Evolutionary conservation across 176 grass and related monocot genomes (phyloP), one percentile per base, ranked within the genome.

Genomic region (Bolboschoenus planiculmis): DNA sequence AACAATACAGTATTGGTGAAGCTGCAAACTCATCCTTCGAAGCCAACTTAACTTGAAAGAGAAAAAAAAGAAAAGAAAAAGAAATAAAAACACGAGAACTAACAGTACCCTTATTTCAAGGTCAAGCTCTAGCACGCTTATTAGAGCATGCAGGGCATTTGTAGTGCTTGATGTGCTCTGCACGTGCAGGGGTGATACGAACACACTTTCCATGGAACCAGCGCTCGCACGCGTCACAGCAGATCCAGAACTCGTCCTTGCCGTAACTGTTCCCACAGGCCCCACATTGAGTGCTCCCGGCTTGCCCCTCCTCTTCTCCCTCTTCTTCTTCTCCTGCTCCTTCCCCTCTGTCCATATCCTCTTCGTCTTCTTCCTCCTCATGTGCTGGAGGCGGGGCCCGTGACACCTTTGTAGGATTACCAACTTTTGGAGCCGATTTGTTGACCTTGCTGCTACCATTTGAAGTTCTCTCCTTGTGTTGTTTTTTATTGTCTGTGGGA

Each of bases 121-220:
- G 48, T 91, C 83, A 93, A 85, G 90, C 81, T 5, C 94, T 88
- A 84, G 87, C 81, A 82, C 94, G 90, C 86, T 97, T 97, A 80
- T 77, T 91, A 81, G 87, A 91, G 81, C 94, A 97, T 58, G 70
- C 60, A 21, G 94, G 94, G 81, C 91, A 97, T 82, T 93, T 93
- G 53, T 93, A 97, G 34, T 93, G 91, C 89, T 97, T 97, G 84
- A 97, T 90, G 81, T 91, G 91, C 82, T 91, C 91, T 2, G 94
- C 94, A 81, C 87, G 91, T 7, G 94, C 94, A 2, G 94, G 91
- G 42, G 94, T 97, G 56, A 97, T 91, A 50, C 82, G 85, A 34
- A 97, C 94, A 5, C 94, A 97, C 78, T 97, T 97, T 15, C 94
- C 94, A 4, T 97, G 94, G 85, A 93, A 97, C 91, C 94, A 97